phyloP scores from a whole-genome alignment of 352 stramenopile species.

The Albugo laibachii region DNA sequence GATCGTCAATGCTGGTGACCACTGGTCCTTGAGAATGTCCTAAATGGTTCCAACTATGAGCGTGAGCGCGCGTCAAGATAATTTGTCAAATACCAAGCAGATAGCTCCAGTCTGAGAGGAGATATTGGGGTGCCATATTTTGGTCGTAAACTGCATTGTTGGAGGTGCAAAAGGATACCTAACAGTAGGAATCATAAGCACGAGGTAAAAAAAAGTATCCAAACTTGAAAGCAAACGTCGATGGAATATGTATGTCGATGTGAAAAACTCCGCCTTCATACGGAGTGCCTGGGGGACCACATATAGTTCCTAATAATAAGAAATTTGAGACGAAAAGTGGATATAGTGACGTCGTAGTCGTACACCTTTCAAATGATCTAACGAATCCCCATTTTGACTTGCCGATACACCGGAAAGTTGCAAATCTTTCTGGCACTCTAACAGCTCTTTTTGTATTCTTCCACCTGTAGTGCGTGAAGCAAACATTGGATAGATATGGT shows the following conservation, averaged over 20 bases:
- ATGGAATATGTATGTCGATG: conserved; percentile 90
- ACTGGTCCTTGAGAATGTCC: conserved; percentile 96
- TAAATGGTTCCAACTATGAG: conserved; percentile 10
- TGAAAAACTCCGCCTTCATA: conserved; percentile 78
- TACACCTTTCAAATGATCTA: conserved; percentile 12
- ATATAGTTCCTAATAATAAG: conserved; percentile 24
- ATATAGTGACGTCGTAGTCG: neutral
- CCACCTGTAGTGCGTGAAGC: too few relatives aligned
- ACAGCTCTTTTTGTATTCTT: conserved; percentile 69
- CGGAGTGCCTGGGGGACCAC: conserved; percentile 57
- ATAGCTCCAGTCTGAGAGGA: conserved; percentile 93
- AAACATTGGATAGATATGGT: too few relatives aligned
- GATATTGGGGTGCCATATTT: conserved; percentile 97
- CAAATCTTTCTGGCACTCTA: conserved; percentile 72
- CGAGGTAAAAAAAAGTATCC: neutral
- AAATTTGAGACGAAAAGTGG: neutral
- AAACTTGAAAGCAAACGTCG: conserved; percentile 34
- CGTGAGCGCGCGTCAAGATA: neutral
- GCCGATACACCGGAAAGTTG: conserved; percentile 64
- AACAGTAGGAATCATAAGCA: neutral
- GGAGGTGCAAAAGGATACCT: conserved; percentile 91
- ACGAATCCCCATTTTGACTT: conserved; percentile 8
- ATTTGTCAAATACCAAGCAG: conserved; percentile 53
- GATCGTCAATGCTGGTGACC: conserved; percentile 92
- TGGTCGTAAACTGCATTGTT: conserved; percentile 85